phyloP scores from a whole-genome alignment of 768 basidiomycete species.

The Auricularia cornea region DNA sequence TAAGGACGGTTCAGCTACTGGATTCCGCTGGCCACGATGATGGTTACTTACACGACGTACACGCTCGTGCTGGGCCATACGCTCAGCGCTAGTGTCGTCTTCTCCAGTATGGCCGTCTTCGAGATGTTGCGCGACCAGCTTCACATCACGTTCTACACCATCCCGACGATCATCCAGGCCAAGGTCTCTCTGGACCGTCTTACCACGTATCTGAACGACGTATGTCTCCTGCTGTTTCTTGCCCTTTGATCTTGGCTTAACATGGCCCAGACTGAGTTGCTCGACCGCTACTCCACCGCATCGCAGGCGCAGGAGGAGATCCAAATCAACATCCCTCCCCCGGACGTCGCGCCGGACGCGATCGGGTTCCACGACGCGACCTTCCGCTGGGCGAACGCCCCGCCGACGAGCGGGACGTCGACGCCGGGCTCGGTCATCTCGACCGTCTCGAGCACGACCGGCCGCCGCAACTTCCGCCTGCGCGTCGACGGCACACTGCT shows the following conservation, averaged over 20 bases:
- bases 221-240: conserved; percentile 1
- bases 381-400: conserved; percentile 47
- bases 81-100: conserved; percentile 28
- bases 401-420: conserved; percentile 33
- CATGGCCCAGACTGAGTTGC: conserved; percentile 21
- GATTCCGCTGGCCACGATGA: conserved; percentile 58
- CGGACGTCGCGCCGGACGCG: conserved; percentile 16
- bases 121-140: conserved; percentile 49
- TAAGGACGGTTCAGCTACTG: conserved; percentile 32
- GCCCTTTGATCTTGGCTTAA: neutral
- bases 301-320: conserved; percentile 1
- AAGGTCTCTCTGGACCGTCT: conserved; percentile 61
- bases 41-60: conserved; percentile 53
- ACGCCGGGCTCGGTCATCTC: conserved; percentile 31
- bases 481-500: conserved; percentile 43
- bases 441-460: conserved; percentile 41
- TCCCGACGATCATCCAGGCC: conserved; percentile 22
- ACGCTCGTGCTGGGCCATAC: conserved; percentile 31
- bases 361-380: conserved; percentile 47
- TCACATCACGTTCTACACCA: conserved; percentile 22
- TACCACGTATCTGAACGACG: conserved; percentile 36
- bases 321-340: conserved; percentile 3
- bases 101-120: conserved; percentile 44
- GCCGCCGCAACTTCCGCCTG: conserved; percentile 40
- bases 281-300: conserved; percentile 19